These are phyloP conservation scores for Scleroderma bovista DNA, from an alignment of 768 basidiomycete genomes.

Conservation along the genomic window DNA sequence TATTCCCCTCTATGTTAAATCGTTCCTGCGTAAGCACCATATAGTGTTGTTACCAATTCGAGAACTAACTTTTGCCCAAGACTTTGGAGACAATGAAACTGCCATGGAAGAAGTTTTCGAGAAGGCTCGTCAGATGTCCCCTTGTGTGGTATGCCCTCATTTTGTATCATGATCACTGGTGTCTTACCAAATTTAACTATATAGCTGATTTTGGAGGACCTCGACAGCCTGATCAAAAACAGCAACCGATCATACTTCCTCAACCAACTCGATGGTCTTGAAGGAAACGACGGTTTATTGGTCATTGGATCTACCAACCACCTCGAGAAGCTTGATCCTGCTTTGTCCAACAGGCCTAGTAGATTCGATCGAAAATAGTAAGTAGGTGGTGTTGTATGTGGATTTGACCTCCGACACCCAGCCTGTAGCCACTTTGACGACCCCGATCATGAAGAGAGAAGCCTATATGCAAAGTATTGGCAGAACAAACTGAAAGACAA, in stretches of 20 bases:
- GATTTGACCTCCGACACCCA: background rate
- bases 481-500: slow-evolving; percentile 67
- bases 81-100: slow-evolving; percentile 55
- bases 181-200: background rate
- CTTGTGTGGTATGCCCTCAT: slow-evolving; percentile 58
- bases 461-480: slow-evolving; percentile 73
- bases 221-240: slow-evolving; percentile 79
- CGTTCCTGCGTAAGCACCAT: slow-evolving; percentile 54
- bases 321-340: slow-evolving; percentile 74
- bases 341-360: slow-evolving; percentile 70
- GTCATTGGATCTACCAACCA: slow-evolving; percentile 82
- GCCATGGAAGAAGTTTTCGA: slow-evolving; percentile 64
- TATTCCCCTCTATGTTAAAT: slow-evolving; percentile 75
- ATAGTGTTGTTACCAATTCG: background rate
- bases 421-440: slow-evolving; percentile 61
- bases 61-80: slow-evolving; percentile 26
- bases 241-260: slow-evolving; percentile 81
- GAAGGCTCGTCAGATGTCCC: slow-evolving; percentile 65
- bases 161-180: slow-evolving; percentile 15
- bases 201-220: slow-evolving; percentile 46
- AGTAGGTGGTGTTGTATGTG: slow-evolving; percentile 22
- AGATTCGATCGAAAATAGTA: slow-evolving; percentile 86
- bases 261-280: slow-evolving; percentile 78
- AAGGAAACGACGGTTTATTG: slow-evolving; percentile 74
- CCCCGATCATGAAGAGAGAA: slow-evolving; percentile 59